phyloP scores from a whole-genome alignment of 257 asterid species.

The Solanum sitiens region DNA sequence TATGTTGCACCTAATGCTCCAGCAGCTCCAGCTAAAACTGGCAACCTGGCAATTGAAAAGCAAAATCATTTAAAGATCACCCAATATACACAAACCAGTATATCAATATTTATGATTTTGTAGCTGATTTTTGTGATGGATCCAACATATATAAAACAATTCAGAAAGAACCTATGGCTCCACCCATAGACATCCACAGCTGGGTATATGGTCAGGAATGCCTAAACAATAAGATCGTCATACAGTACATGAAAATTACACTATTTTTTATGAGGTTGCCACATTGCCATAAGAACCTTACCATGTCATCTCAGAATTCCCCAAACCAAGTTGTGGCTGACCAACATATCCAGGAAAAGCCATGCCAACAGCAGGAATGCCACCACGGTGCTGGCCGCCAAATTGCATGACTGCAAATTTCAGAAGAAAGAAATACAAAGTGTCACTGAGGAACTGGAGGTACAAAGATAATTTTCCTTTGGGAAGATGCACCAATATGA shows the following conservation, averaged over 20 bases:
- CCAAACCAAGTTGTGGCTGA: constrained; percentile 70
- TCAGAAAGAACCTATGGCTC: background rate
- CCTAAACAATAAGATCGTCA: background rate
- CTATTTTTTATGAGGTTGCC: background rate
- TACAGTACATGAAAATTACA: background rate
- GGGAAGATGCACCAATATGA: background rate
- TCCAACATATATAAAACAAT: background rate
- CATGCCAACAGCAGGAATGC: constrained; percentile 99
- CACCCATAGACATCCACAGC: background rate
- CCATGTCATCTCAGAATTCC: constrained; percentile 99
- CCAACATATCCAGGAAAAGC: constrained; percentile 97
- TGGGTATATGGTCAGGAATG: background rate
- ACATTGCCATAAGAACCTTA: constrained; percentile 12
- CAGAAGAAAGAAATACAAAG: background rate
- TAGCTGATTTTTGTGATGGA: background rate
- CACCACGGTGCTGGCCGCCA: constrained; percentile 86
- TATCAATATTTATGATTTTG: background rate
- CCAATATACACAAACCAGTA: background rate
- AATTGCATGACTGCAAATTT: constrained; percentile 74
- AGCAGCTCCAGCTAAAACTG: constrained; percentile 91
- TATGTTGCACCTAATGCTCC: constrained; percentile 80
- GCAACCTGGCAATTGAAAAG: constrained; percentile 48
- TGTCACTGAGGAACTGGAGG: background rate
- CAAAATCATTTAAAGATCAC: background rate
- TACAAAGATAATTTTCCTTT: background rate